Base-by-base conservation (phyloP, 2,329 filamentous ascomycete genomes). In the Diaporthe citriasiana region DNA sequence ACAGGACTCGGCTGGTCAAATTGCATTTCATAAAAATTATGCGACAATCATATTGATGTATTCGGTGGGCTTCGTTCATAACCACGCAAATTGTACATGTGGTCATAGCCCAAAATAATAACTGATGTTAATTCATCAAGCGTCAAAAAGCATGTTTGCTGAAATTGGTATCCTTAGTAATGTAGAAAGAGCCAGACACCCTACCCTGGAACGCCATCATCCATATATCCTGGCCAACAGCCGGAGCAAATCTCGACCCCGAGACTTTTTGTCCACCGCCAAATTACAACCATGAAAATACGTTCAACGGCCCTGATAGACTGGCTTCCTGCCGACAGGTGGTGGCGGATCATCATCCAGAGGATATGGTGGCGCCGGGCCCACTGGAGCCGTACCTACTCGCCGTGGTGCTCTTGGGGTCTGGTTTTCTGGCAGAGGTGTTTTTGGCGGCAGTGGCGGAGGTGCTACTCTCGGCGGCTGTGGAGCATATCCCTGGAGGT, bases 281-380 rank as follows among this genome's bases (percentile, higher is more conserved):
- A 9, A 57, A 15, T 53, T 38, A 27, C n/a, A 68, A 27, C 12
- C 47, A 7, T 50, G 7, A 10, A 5, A 19, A 35, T 3, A 51
- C n/a, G 2, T 40, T 85, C 77, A 89, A 75, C 88, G 84, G 56
- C 87, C 85, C 73, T 86, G 87, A 78, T 92, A 94, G 65, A 93
- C 92, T 0, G 96, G 96, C 82, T 98, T 98, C 78, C 92, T 91
- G 57, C 93, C 92, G 89, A 97, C 95, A 9, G 90, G 87, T 4
- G 96, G 96, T 25, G 96, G 95, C 38, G 93, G 92, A 35, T 93
- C 93, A 79, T 97, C 90, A 59, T 91, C 92, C 63, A 94, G 84
- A 0, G 96, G 96, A 81, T 98, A 98, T 0, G 95, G 95, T 45
- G 94, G 88, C 12, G 85, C 82, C 17, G 74, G 50, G 25, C 77